A percentile compares a stretch with the other conserved stretches of the same genome.
phyloP scores from a whole-genome alignment of 202 grass and related monocot species.

The Panicum virgatum region DNA sequence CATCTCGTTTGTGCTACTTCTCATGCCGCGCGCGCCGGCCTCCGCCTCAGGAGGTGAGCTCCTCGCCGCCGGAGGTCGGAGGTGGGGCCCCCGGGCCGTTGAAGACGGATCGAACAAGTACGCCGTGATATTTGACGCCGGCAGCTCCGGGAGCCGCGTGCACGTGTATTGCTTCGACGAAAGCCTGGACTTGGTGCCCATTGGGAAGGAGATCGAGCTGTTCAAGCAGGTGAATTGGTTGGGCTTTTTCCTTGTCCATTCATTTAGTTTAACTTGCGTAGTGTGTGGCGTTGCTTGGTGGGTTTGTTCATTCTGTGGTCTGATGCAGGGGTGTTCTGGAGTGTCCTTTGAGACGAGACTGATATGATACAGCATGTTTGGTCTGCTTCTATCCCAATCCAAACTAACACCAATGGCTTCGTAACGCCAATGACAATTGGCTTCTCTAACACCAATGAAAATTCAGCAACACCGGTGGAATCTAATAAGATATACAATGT shows the following conservation, averaged over 20 bases:
- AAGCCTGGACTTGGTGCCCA: conserved; percentile 78
- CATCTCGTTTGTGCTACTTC: conserved; percentile 67
- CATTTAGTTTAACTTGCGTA: conserved; percentile 16
- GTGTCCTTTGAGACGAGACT: conserved; percentile 1
- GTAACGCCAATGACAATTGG: not conserved
- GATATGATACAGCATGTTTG: not conserved
- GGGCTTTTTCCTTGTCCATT: not conserved
- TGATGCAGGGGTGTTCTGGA: conserved; percentile 9
- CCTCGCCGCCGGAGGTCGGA: conserved; percentile 38
- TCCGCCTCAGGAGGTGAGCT: conserved; percentile 20
- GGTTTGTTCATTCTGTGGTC: conserved; percentile 32
- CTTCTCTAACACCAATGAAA: not conserved
- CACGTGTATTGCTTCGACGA: conserved; percentile 90
- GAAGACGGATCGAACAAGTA: conserved; percentile 62
- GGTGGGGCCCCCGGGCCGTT: conserved; percentile 50
- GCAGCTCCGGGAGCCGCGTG: conserved; percentile 94
- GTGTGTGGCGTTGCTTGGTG: not conserved
- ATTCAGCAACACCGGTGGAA: not conserved
- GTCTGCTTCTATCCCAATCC: not conserved
- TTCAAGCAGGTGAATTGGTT: conserved; percentile 75
- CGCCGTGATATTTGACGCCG: conserved; percentile 86
- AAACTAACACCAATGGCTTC: not conserved
- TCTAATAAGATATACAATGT: not conserved
- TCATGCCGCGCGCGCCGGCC: conserved; percentile 59
- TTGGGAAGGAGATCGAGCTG: conserved; percentile 84